Base-by-base conservation (phyloP, 768 basidiomycete genomes). In the Harrya chromipes region DNA sequence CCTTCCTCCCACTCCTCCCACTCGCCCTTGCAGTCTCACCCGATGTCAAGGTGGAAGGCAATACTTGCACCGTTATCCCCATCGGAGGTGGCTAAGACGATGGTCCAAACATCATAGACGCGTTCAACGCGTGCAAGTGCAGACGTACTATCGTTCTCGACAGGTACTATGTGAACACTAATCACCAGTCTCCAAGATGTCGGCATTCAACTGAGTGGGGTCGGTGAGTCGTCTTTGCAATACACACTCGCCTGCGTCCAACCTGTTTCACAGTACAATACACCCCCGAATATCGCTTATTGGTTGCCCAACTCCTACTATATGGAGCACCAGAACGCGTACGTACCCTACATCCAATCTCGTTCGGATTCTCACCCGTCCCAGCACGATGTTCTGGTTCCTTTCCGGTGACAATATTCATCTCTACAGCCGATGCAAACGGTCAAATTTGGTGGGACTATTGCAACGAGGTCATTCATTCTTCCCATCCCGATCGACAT, bases 291-390 rank as follows among this genome's bases (percentile, higher is more conserved):
- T 56, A 72, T 75, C 27, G 62, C 67, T 0, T 73, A 74, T 52
- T 75, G 74, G 74, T 63, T 62, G 4, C 68, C 65, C 20, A 64
- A 67, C 41, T 68, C 70, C 35, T 66, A 69, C 53, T 73, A 65
- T 60, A 53, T 77, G 49, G 70, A 64, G 13, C 75, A 70, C 55
- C 75, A 75, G 58, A 75, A 74, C 43, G 72, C 68, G 72, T 75
- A 36, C n/a, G 49, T 54, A 27, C 3, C n/a, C 6, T 6, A 4
- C 20, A 26, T 14, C n/a, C 7, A 33, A 27, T 26, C 39, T 41
- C 33, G 29, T 20, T n/a, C 4, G 16, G 29, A 9, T 23, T 12
- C 38, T 38, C 36, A 49, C 17, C 31, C 31, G 21, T 24, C 4
- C 11, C 34, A 73, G 72, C 11, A 68, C 72, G 4, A 73, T 72